Conservation (phyloP, 2,329 filamentous ascomycete genomes). For the Aspergillus puulaauensis region DNA sequence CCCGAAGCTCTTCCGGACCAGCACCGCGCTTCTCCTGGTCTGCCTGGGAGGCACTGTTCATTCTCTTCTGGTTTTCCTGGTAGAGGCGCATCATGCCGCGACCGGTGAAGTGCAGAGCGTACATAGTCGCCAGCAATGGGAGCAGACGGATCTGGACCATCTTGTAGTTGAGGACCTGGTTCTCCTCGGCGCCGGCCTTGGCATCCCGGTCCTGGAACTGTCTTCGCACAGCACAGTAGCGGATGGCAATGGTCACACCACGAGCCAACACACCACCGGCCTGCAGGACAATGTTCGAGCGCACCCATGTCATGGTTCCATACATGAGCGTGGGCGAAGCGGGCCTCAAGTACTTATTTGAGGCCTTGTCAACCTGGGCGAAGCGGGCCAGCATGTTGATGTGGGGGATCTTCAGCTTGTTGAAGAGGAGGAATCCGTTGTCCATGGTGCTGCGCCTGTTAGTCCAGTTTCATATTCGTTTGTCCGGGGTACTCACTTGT, state of each 20-base stretch:
- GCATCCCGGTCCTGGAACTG: conserved; percentile 77
- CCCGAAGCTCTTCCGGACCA: conserved; percentile 66
- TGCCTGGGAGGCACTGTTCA: conserved; percentile 51
- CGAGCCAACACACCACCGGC: conserved; percentile 70
- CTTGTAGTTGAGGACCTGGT: conserved; percentile 75
- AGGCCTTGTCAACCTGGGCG: conserved; percentile 66
- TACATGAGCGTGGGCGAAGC: conserved; percentile 68
- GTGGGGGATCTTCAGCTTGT: conserved; percentile 73
- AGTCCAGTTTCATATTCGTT: not conserved
- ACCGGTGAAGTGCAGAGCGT: conserved; percentile 77
- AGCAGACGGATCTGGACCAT: conserved; percentile 76
- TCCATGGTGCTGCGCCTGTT: conserved; percentile 64
- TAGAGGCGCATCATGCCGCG: conserved; percentile 74
- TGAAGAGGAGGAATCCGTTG: conserved; percentile 76
- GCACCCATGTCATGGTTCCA: conserved; percentile 74
- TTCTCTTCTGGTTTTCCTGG: conserved; percentile 68
- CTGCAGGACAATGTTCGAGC: conserved; percentile 71
- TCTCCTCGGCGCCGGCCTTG: conserved; percentile 61
- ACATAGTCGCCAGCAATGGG: conserved; percentile 70
- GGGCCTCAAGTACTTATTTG: conserved; percentile 66
- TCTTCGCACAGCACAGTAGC: conserved; percentile 71
- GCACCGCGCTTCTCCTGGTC: conserved; percentile 54
- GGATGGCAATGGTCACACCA: conserved; percentile 74
- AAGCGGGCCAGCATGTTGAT: conserved; percentile 72
- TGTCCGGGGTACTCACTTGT: conserved; percentile 52